Base-by-base conservation (phyloP, 73 alveolate species). In the Tetrahymena malaccensis region DNA sequence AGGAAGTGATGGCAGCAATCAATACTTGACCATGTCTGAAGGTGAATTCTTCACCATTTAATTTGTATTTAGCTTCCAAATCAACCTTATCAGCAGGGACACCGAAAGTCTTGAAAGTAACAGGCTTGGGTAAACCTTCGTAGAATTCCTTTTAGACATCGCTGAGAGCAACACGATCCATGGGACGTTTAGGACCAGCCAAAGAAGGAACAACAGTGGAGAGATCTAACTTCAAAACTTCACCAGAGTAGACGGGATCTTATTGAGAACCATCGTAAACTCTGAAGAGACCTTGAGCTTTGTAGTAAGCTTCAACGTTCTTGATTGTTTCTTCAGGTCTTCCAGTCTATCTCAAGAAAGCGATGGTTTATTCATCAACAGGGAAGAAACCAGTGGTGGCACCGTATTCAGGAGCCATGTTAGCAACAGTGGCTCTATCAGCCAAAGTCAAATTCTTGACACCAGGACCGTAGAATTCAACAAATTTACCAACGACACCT, bases 141-240 rank as follows among this genome's bases (percentile, higher is more conserved):
- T 83, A 44, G 97, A 98, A 98, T 55, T 96, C 98, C 25, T 89
- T 70, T 97, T 98, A 97, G 97, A 98, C 94, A 94, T 95, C 94
- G 57, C 96, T 43, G 37, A 98, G 96, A 17, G 96, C 94, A 84
- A 98, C 99, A 96, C 99, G 96, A 83, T 98, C 99, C 85, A 98
- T 98, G 13, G 99, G 99, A 95, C 99, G 96, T 96, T 98, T 98
- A 22, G 99, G 99, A 57, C 99, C 99, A 33, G 99, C 97, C 22
- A 98, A 96, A 95, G 98, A 98, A 10, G 99, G 98, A 85, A 93
- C 94, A 55, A 98, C 99, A n/a, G 99, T 50, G 31, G 97, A 34
- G 19, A 98, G 96, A 95, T 98, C 99, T 17, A 98, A 98, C 96
- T 98, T 98, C 96, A 98, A 85, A 94, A 95, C 95, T 19, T 96